Evolutionary conservation across 2,329 filamentous ascomycete genomes (phyloP), one percentile per base, ranked within the genome.

Genomic region (Lasiodiplodia gonubiensis): DNA sequence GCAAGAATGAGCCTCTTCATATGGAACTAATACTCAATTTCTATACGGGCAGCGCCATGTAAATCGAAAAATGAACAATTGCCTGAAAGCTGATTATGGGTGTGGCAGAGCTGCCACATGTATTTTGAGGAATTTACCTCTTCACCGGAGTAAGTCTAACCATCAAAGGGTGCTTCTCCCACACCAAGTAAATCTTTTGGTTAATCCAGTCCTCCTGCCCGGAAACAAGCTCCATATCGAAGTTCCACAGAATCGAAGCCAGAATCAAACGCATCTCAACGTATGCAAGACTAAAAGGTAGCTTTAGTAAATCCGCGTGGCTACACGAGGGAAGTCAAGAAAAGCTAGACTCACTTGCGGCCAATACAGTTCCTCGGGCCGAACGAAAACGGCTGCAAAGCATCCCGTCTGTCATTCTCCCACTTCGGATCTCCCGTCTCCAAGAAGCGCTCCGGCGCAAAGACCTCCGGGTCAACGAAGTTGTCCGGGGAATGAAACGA

Each of bases 261-360:
- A 79, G 69, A n/a, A 82, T 75, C 1, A 81, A 71, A 1, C 80
- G 80, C 74, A 81, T 79, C 69, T 82, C 80, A 21, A 81, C 74
- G 39, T 75, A 74, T 16, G 77, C 77, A 72, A 79, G 71, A 46
- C 76, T 78, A 21, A 25, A 12, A 30, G 2, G 5, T n/a, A n/a
- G n/a, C 37, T 23, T 69, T 33, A 59, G 46, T 7, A 51, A 27
- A 18, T 12, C 5, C 27, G 8, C 8, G 7, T 5, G 30, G 3
- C 12, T 7, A 2, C 25, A 49, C n/a, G 14, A 27, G 4, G 3
- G 14, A 18, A 23, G 16, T 14, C 10, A 51, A 52, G 7, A 37
- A 55, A 37, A 6, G 33, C 16, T 48, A 2, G 10, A 73, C 75
- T 69, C 71, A 77, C 76, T 78, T 78, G 68, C 76, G 77, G 6